Evolutionary conservation across 495 filamentous ascomycete genomes (phyloP).

Genomic region (Podospora appendiculata): DNA sequence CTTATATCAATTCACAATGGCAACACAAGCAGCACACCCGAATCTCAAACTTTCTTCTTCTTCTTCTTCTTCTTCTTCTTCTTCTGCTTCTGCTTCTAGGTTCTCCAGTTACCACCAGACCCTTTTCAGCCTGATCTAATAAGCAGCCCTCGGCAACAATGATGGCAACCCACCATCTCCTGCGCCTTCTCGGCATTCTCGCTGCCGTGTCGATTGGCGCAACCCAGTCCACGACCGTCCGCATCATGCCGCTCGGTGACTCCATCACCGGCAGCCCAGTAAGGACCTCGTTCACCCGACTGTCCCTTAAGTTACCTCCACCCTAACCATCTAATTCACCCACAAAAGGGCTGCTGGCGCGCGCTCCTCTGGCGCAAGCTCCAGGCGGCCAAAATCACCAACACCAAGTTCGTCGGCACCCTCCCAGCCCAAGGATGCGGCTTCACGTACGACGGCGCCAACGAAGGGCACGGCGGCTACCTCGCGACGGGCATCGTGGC

Average conservation of each 20-base stretch:
- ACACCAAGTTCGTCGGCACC: constrained; percentile 34
- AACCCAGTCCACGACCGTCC: constrained; percentile 3
- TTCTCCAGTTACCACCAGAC: no score
- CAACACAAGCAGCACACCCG: no score
- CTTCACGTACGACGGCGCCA: constrained; percentile 36
- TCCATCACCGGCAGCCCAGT: constrained; percentile 33
- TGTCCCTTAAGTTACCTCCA: no score
- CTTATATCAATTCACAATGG: no score
- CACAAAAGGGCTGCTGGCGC: constrained; percentile 30
- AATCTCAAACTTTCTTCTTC: no score
- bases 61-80: no score
- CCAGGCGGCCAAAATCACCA: constrained; percentile 16
- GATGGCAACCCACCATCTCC: background rate
- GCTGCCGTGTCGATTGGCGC: background rate
- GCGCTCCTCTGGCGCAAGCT: constrained; percentile 31
- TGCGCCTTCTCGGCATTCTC: background rate
- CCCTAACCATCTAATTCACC: no score
- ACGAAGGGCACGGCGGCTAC: constrained; percentile 39
- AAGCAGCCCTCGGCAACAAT: background rate
- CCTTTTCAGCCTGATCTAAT: no score
- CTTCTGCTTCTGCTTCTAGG: no score
- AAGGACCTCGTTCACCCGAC: background rate
- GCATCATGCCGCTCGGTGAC: constrained; percentile 34
- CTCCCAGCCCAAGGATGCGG: constrained; percentile 26
- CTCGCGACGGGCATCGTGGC: constrained; percentile 33